phyloP scores from a whole-genome alignment of 371 early-diverging fungal species.

The Mortierella sp. region DNA sequence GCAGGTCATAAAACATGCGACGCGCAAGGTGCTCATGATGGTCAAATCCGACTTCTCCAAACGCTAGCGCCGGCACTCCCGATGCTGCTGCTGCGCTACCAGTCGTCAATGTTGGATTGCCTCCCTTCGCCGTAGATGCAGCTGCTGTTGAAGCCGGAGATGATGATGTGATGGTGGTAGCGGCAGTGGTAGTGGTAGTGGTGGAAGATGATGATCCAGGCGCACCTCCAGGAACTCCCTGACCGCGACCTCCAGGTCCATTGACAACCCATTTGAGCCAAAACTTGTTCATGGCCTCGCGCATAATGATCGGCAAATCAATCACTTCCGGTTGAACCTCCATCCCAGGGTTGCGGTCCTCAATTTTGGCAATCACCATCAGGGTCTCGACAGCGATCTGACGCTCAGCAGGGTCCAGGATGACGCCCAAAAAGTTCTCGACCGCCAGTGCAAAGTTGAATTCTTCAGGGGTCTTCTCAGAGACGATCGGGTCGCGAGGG shows the following conservation, averaged over 20 bases:
- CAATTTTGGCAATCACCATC: conserved; percentile 74
- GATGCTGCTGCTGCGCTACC: neutral
- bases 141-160: neutral
- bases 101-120: neutral
- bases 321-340: conserved; percentile 66
- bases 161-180: neutral
- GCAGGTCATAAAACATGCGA: conserved; percentile 86
- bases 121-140: neutral
- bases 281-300: conserved; percentile 75
- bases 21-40: conserved; percentile 76
- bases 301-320: conserved; percentile 74
- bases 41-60: conserved; percentile 64
- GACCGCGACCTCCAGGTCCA: conserved; percentile 47
- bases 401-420: conserved; percentile 89
- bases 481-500: conserved; percentile 87
- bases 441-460: conserved; percentile 85
- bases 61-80: neutral
- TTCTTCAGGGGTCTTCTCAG: conserved; percentile 90
- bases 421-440: conserved; percentile 77
- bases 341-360: conserved; percentile 76
- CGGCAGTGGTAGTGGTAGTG: conserved; percentile 1
- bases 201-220: conserved; percentile 3
- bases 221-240: neutral
- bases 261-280: conserved; percentile 79
- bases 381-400: conserved; percentile 85